Base-by-base conservation (phyloP, 2,329 filamentous ascomycete genomes). In the Fusarium nygamai region DNA sequence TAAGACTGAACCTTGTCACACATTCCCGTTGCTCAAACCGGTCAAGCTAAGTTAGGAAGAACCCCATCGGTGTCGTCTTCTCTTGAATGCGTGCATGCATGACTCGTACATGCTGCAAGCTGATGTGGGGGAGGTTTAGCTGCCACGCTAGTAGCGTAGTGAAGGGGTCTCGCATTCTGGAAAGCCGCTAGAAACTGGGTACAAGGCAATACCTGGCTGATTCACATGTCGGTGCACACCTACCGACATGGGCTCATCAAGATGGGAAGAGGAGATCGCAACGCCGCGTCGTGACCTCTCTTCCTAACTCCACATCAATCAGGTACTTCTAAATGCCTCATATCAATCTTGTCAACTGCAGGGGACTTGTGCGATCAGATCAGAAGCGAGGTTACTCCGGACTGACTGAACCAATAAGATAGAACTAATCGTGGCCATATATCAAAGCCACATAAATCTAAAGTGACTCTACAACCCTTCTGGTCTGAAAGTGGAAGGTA, bases 321-420 rank as follows among this genome's bases (percentile, higher is more conserved):
- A n/a, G 13, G 31, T 33, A 4, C 34, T 3, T 6, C 22, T 31
- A 50, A 50, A 50, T 50, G 20, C 14, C 47, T 50, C 47, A 50
- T 48, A n/a, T 17, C 1, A 48, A 10, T n/a, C 20, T 50, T 31
- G 29, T n/a, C 3, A 9, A n/a, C 47, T 13, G 5, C 27, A 50
- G 5, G 29, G 47, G 20, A 1, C 20, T 6, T 13, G 10, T 3
- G 7, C 0, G 0, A 16, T 29, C 13, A 48, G 10, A 31, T 9
- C 29, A 50, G 14, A n/a, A 31, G 19, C 27, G 10, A 50, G 14
- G 13, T 13, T n/a, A 27, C 29, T 29, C 29, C 29, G 8, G 6
- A 38, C 10, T n/a, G 8, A 19, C 20, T n/a, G 20, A n/a, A 6
- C 47, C 29, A 50, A 19, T 31, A 50, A 50, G 29, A 33, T 9